phyloP scores from a whole-genome alignment of 1,284 basidiomycete genomes.

The Macrocystidia cucumis region DNA sequence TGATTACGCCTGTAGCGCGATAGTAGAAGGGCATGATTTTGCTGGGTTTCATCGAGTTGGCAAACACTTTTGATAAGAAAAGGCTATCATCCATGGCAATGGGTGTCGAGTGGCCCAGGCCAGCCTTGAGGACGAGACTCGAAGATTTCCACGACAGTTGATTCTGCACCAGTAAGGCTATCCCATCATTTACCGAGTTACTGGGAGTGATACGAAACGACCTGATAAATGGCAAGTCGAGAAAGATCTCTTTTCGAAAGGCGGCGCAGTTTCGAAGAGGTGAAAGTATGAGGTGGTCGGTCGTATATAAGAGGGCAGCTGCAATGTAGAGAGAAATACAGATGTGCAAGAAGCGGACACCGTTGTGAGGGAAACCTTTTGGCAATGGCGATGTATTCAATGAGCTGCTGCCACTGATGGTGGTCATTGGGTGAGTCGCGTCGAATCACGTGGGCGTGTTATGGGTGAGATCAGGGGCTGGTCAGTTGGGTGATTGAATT shows the following conservation, averaged over 20 bases:
- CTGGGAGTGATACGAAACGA: neutral
- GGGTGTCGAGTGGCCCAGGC: conserved; percentile 18
- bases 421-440: too few species aligned
- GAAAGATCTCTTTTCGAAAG: conserved; percentile 10
- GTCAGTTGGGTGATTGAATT: too few species aligned
- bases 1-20: conserved; percentile 42
- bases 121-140: conserved; percentile 14
- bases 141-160: conserved; percentile 17
- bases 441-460: neutral
- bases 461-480: neutral
- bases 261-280: conserved; percentile 15
- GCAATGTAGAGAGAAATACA: conserved; percentile 22
- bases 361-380: neutral
- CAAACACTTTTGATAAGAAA: conserved; percentile 62
- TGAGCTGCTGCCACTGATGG: too few species aligned
- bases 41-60: conserved; percentile 59
- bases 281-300: conserved; percentile 19
- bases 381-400: too few species aligned
- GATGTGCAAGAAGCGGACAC: conserved; percentile 11
- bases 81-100: conserved; percentile 31
- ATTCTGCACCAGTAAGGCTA: neutral
- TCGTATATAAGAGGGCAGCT: conserved; percentile 31
- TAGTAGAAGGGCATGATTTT: conserved; percentile 78
- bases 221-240: conserved; percentile 14
- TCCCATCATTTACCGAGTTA: neutral